Conservation (phyloP, 2,329 filamentous ascomycete species). For the Penicillium sp. region DNA sequence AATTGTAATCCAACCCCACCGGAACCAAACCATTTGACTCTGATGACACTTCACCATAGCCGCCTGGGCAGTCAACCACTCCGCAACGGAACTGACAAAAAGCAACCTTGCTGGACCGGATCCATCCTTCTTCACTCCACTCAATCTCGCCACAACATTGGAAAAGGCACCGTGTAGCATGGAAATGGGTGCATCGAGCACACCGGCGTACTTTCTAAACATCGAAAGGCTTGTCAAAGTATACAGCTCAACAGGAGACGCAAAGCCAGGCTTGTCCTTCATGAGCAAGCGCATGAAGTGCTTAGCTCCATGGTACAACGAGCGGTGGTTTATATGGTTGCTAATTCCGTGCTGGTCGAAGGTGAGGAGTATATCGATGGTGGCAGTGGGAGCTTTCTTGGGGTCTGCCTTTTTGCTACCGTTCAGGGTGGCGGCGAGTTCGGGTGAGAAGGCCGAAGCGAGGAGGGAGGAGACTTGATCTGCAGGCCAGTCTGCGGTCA, state of each 20-base stretch:
- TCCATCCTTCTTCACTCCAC: constrained; percentile 11
- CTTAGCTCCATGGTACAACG: constrained; percentile 78
- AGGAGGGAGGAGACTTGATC: constrained; percentile 70
- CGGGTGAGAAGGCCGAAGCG: constrained; percentile 70
- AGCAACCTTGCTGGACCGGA: constrained; percentile 57
- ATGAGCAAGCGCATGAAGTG: constrained; percentile 69
- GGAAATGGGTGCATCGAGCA: constrained; percentile 75
- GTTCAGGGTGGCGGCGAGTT: constrained; percentile 46
- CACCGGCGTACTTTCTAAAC: constrained; percentile 74
- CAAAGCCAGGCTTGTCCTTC: constrained; percentile 62
- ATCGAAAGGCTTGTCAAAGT: constrained; percentile 73
- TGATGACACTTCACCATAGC: constrained; percentile 89
- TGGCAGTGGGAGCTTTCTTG: constrained; percentile 47
- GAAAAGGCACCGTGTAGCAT: constrained; percentile 57
- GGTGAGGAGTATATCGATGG: constrained; percentile 81
- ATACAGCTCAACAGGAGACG: constrained; percentile 79
- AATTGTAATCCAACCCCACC: constrained; percentile 89
- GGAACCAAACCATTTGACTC: constrained; percentile 98
- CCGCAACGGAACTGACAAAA: constrained; percentile 67
- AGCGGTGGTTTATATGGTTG: constrained; percentile 89
- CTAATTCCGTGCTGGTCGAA: constrained; percentile 85
- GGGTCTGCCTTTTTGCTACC: constrained; percentile 33
- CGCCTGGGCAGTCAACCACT: constrained; percentile 68
- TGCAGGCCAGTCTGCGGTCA: constrained; percentile 75
- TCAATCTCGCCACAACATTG: constrained; percentile 21